A percentile compares a stretch with the other conserved stretches of the same genome.
Conservation (phyloP, 2,329 filamentous ascomycete genomes). For the Alternaria solani region DNA sequence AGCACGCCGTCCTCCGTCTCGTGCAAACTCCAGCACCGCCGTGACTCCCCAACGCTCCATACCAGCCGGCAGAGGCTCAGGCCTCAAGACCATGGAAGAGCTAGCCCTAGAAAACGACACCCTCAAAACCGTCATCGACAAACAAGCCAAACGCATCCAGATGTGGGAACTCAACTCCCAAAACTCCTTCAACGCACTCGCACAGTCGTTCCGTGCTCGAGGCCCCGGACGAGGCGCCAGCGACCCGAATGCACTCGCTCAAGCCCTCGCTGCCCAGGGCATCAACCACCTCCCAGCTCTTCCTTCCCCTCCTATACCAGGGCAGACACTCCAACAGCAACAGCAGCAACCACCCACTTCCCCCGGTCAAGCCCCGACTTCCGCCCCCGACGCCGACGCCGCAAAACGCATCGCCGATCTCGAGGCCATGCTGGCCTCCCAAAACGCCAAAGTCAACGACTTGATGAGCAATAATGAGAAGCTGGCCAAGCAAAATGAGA, state of each 20-base stretch:
- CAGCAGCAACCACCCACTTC: slow-evolving; percentile 1
- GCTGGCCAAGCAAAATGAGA: slow-evolving; percentile 68
- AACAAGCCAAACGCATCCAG: slow-evolving; percentile 84
- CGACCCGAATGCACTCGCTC: slow-evolving; percentile 39
- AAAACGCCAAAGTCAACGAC: slow-evolving; percentile 50
- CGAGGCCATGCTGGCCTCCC: slow-evolving; percentile 36
- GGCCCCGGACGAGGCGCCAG: slow-evolving; percentile 26
- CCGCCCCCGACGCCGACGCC: slow-evolving; percentile 18
- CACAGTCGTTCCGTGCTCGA: slow-evolving; percentile 71
- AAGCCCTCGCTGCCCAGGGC: slow-evolving; percentile 35
- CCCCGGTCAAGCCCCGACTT: not conserved
- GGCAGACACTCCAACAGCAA: slow-evolving; percentile 1
- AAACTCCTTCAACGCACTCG: slow-evolving; percentile 82
- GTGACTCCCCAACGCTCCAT: slow-evolving; percentile 41
- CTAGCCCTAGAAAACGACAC: slow-evolving; percentile 87
- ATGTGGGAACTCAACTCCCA: slow-evolving; percentile 94
- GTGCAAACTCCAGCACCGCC: slow-evolving; percentile 22
- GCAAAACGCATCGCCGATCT: slow-evolving; percentile 36
- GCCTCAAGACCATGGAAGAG: slow-evolving; percentile 81
- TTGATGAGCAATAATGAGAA: slow-evolving; percentile 68
- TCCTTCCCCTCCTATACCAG: slow-evolving; percentile 26
- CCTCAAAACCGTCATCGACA: slow-evolving; percentile 84
- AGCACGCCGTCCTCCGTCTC: slow-evolving; percentile 48
- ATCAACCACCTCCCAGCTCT: slow-evolving; percentile 29
- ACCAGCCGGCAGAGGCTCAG: slow-evolving; percentile 44